Evolutionary conservation across 345 rosid genomes (phyloP).

Genomic region (Eucalyptus rudis): DNA sequence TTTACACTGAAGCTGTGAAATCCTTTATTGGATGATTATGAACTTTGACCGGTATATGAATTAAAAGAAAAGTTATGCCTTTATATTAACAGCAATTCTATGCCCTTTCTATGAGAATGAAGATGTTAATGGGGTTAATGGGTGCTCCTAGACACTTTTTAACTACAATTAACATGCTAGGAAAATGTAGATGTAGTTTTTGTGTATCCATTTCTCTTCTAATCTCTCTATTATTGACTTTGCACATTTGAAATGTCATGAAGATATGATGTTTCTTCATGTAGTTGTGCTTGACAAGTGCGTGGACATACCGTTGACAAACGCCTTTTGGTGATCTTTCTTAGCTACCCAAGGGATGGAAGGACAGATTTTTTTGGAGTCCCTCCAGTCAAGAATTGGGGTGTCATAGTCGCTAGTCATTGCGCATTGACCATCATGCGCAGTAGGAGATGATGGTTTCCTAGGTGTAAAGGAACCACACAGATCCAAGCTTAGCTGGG

Average conservation of each 20-base stretch:
- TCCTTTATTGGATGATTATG: not conserved
- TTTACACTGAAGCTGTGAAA: not conserved
- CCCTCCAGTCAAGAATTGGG: not conserved
- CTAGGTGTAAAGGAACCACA: not conserved
- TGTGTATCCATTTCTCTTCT: not conserved
- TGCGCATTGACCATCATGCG: not conserved
- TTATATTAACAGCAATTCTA: not conserved
- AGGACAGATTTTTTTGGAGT: not conserved
- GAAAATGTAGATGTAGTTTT: not conserved
- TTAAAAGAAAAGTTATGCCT: not conserved
- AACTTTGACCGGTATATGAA: not conserved
- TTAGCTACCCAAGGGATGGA: not conserved
- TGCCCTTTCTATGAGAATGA: not conserved
- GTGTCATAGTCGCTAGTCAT: not conserved
- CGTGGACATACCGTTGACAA: not conserved
- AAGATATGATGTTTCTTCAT: not conserved
- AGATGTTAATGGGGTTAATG: not conserved
- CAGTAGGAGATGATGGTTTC: not conserved
- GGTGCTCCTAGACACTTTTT: not conserved
- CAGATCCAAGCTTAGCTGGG: not conserved
- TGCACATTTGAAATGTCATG: not conserved
- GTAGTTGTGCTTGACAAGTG: not conserved
- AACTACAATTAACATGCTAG: not conserved
- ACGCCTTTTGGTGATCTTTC: not conserved
- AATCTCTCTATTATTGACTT: not conserved